A percentile compares a stretch with the other conserved stretches of the same genome.
Conservation (phyloP, 495 filamentous ascomycete genomes). For the Usnea hakonensis region DNA sequence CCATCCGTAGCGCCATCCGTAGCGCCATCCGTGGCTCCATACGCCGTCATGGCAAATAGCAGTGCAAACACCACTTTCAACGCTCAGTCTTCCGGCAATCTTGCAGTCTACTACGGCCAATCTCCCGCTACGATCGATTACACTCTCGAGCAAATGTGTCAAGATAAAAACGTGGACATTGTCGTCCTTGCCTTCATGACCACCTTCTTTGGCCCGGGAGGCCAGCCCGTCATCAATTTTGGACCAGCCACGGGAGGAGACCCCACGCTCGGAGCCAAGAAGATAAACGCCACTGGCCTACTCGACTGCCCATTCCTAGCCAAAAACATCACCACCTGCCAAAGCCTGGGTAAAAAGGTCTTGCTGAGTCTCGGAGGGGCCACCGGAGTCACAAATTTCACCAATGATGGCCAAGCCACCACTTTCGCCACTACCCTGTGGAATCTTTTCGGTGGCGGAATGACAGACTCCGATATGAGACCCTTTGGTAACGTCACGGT, state of each 20-base stretch:
- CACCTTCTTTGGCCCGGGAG: constrained; percentile 30
- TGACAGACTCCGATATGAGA: constrained; percentile 26
- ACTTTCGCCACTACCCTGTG: constrained; percentile 43
- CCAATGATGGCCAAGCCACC: constrained; percentile 36
- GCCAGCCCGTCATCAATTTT: constrained; percentile 27
- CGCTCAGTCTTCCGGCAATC: constrained; percentile 7
- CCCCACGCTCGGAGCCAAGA: constrained; percentile 7
- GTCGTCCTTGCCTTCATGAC: constrained; percentile 48
- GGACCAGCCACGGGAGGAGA: constrained; percentile 25
- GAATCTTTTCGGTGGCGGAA: constrained; percentile 46
- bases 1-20: neutral
- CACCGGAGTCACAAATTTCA: constrained; percentile 28
- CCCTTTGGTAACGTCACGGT: constrained; percentile 47
- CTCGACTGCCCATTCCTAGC: constrained; percentile 39
- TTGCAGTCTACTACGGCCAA: constrained; percentile 25
- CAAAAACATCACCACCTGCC: constrained; percentile 43
- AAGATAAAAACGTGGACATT: constrained; percentile 38
- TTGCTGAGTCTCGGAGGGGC: constrained; percentile 45
- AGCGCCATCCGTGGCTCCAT: neutral
- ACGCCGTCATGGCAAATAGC: neutral
- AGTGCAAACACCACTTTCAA: neutral
- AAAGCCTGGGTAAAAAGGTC: constrained; percentile 41
- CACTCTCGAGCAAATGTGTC: constrained; percentile 17
- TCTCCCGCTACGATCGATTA: constrained; percentile 6
- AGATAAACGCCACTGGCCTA: constrained; percentile 23